Evolutionary conservation across 306 rosid species (phyloP), one percentile per base, ranked within the genome.

Genomic region (Quercus agrifolia): DNA sequence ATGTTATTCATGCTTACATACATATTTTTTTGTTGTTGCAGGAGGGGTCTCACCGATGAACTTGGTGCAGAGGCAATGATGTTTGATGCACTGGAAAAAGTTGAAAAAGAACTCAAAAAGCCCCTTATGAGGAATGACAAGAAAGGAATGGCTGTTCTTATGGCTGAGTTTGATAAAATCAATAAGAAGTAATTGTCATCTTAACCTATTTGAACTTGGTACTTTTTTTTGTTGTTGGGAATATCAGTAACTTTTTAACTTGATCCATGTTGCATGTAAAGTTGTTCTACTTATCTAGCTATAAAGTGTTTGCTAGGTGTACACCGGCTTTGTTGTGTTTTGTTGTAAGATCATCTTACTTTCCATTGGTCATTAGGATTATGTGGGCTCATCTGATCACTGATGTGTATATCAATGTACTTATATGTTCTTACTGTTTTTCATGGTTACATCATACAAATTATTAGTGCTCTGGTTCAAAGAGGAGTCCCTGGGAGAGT

Each of bases 21-120:
- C 23, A 33, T 38, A 21, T 66, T 33, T 56, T 78, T 74, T 76
- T 35, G 0, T 35, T 78, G 56, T 56, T 81, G 70, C 90, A 95
- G 99, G 98, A 84, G 90, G 67, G 94, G 96, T 82, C 81, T 95
- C 46, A 59, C 73, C 21, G 99, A 95, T 82, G 91, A 87, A 38
- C 89, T 84, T 63, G 99, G 99, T 82, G 97, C 90, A 7, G 98
- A 95, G 89, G 88, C 92, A 61, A 7, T 88, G 96, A 93, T 95
- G 99, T 66, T 93, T 30, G 94, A 88, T 59, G 97, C 99, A 46
- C 79, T 95, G 89, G 98, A 93, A 62, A 95, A 89, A 89, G 77
- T 95, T 70, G 99, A 95, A 87, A 91, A 93, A 57, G 90, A 93
- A 23, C 80, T 91, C 46, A 93, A 93, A 69, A 90, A 90, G 73